Percentiles rank a stretch among this genome's conserved stretches.
phyloP scores from a whole-genome alignment of 2,329 filamentous ascomycete species.

The Clarireedia sp. region DNA sequence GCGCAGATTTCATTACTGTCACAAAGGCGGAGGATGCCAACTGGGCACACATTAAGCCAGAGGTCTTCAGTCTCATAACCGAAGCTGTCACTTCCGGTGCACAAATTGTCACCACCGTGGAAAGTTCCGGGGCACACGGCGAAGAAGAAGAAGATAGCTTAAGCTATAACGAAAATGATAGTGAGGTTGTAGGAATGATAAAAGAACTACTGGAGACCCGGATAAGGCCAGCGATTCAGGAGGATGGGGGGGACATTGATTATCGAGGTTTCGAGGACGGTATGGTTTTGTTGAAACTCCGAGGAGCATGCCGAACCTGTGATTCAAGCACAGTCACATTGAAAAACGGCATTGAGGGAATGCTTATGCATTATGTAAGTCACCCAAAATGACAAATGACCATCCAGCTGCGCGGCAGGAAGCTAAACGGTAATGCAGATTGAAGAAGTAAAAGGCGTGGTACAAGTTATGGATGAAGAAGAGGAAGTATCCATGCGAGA shows the following conservation, averaged over 20 bases:
- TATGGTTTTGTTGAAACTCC: slow-evolving; percentile 75
- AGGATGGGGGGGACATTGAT: slow-evolving; percentile 96
- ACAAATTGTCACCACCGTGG: slow-evolving; percentile 65
- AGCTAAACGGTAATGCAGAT: slow-evolving; percentile 48
- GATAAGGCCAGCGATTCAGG: slow-evolving; percentile 91
- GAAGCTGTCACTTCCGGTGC: slow-evolving; percentile 82
- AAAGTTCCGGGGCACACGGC: slow-evolving; percentile 45
- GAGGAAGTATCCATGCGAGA: slow-evolving; percentile 81
- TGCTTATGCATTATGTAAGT: slow-evolving; percentile 93
- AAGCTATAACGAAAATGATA: slow-evolving; percentile 81
- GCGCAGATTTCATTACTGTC: slow-evolving; percentile 91
- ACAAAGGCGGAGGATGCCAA: slow-evolving; percentile 82
- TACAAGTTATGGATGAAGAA: slow-evolving; percentile 84
- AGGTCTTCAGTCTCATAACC: slow-evolving; percentile 91
- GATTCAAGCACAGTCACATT: slow-evolving; percentile 94
- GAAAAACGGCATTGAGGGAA: slow-evolving; percentile 96
- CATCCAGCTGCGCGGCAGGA: slow-evolving; percentile 14
- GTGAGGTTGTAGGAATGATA: slow-evolving; percentile 95
- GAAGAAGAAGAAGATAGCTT: slow-evolving; percentile 59
- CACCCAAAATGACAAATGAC: not conserved
- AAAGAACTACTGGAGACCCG: slow-evolving; percentile 94
- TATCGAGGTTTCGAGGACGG: slow-evolving; percentile 84
- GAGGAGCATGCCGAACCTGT: slow-evolving; percentile 90
- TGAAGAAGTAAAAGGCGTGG: slow-evolving; percentile 88
- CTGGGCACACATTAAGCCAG: slow-evolving; percentile 92